Evolutionary conservation across 2,329 filamentous ascomycete genomes (phyloP).

Genomic region (Penicillium sp.): DNA sequence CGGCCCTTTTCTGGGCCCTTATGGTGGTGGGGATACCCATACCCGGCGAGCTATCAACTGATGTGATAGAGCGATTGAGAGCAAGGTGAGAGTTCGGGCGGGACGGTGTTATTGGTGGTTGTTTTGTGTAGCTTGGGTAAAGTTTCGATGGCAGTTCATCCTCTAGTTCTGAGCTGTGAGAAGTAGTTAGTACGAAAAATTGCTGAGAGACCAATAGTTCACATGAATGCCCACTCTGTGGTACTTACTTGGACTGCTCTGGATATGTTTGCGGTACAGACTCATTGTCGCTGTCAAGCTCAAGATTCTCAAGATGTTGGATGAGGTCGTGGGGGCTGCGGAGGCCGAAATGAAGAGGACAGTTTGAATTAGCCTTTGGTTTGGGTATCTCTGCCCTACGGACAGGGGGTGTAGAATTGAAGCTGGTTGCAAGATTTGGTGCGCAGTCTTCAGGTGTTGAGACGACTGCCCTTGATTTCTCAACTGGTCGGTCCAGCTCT

Average conservation of each 20-base stretch:
- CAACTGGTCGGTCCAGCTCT: background rate
- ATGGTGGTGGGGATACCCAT: conserved; percentile 34
- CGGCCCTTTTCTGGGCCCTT: conserved; percentile 40
- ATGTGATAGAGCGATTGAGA: background rate
- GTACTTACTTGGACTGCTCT: conserved; percentile 21
- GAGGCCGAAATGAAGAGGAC: background rate
- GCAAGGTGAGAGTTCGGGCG: background rate
- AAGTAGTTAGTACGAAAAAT: background rate
- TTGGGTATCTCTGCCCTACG: background rate
- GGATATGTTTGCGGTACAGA: conserved; percentile 18
- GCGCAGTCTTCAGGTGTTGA: background rate
- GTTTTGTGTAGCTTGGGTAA: background rate
- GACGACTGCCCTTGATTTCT: background rate
- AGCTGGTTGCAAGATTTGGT: no score
- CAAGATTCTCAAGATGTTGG: conserved; percentile 22
- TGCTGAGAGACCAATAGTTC: background rate
- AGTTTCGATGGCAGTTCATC: background rate
- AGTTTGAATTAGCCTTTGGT: background rate
- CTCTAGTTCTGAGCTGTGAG: background rate
- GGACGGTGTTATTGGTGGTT: background rate
- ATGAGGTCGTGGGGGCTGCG: conserved; percentile 13
- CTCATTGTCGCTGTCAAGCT: conserved; percentile 22
- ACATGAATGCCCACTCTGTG: background rate
- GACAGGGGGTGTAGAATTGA: background rate
- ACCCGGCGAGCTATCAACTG: conserved; percentile 1